Conservation (phyloP, 345 rosid genomes). For the Isatis tinctoria region DNA sequence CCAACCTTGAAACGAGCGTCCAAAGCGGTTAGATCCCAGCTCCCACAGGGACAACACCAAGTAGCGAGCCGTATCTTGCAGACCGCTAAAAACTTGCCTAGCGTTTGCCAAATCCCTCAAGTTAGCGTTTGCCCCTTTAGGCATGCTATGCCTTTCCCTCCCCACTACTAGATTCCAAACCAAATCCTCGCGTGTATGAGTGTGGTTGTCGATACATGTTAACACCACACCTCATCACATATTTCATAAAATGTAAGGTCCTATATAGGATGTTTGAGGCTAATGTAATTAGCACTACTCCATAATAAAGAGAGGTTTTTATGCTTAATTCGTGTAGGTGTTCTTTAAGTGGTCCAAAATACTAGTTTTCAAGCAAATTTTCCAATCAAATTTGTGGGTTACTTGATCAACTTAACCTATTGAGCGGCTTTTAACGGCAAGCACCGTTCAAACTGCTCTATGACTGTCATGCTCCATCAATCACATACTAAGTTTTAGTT, state of each 20-base stretch:
- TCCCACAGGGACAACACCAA: no score
- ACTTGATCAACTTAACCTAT: background rate
- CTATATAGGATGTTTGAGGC: background rate
- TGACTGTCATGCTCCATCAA: background rate
- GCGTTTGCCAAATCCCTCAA: no score
- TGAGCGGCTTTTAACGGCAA: background rate
- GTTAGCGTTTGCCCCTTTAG: no score
- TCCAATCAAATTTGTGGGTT: background rate
- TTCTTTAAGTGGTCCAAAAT: background rate
- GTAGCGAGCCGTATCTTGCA: background rate
- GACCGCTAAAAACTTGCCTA: no score
- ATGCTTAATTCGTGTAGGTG: background rate
- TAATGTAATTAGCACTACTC: conserved; percentile 10
- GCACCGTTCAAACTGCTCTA: background rate
- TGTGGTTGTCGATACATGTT: background rate
- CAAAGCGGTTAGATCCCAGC: no score
- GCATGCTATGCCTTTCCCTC: no score
- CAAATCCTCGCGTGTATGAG: no score
- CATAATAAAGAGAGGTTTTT: background rate
- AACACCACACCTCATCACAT: background rate
- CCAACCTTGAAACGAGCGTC: no score
- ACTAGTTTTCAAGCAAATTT: background rate
- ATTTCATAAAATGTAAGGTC: background rate
- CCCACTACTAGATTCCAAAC: background rate
- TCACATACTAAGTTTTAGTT: background rate